A percentile compares a stretch with the other conserved stretches of the same genome.
Conservation (phyloP, 352 stramenopile genomes). For the Phytophthora tubulina region DNA sequence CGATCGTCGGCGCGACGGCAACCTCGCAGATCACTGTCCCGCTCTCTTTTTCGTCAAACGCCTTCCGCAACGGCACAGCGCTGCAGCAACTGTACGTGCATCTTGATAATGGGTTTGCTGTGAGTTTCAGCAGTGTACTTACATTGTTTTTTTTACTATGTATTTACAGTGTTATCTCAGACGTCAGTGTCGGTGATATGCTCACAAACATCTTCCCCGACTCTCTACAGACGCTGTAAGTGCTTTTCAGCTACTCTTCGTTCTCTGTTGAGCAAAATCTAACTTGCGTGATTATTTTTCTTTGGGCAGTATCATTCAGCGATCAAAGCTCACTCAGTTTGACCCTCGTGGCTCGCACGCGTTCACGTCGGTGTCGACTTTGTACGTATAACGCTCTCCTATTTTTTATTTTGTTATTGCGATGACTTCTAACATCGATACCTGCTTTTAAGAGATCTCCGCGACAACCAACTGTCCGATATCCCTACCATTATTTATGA, state of each 20-base stretch:
- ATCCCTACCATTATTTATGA: slow-evolving; percentile 80
- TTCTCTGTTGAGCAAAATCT: neutral
- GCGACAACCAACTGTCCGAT: slow-evolving; percentile 67
- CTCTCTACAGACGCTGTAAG: slow-evolving; percentile 67
- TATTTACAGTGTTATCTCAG: slow-evolving; percentile 53
- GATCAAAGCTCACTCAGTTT: slow-evolving; percentile 67
- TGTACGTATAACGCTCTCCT: slow-evolving; percentile 51
- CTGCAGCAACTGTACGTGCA: slow-evolving; percentile 61
- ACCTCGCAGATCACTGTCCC: slow-evolving; percentile 60
- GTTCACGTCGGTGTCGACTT: slow-evolving; percentile 55
- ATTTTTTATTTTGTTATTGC: neutral
- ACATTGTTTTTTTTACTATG: slow-evolving; percentile 1
- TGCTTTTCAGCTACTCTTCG: neutral
- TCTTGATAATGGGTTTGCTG: neutral
- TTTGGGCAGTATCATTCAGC: slow-evolving; percentile 65
- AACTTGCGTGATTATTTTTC: slow-evolving; percentile 9
- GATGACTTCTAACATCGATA: slow-evolving; percentile 8
- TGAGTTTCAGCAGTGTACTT: slow-evolving; percentile 4
- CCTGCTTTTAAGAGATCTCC: slow-evolving; percentile 57
- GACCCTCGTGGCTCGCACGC: slow-evolving; percentile 56
- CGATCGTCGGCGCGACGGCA: slow-evolving; percentile 64
- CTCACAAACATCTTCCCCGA: slow-evolving; percentile 72
- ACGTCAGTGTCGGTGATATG: slow-evolving; percentile 71
- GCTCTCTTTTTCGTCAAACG: slow-evolving; percentile 60
- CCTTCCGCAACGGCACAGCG: slow-evolving; percentile 55